Base-by-base conservation (phyloP, 345 rosid genomes). In the Populus tremula region DNA sequence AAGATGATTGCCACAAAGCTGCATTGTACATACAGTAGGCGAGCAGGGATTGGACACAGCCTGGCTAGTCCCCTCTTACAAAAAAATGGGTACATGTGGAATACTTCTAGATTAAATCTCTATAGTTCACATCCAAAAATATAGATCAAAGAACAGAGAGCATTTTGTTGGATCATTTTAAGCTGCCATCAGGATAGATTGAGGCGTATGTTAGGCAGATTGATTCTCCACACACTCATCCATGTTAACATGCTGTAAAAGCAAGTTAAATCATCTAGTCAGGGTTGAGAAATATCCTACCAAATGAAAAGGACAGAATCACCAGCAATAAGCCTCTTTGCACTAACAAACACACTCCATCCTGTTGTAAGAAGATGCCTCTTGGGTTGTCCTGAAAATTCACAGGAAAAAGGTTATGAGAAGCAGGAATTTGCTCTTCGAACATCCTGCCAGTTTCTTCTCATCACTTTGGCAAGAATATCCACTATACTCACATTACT, bases 271-370 rank as follows among this genome's bases (percentile, higher is more conserved):
- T 8, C 3, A 54, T 54, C 27, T 11, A 8, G 20, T 56, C 62
- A 8, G 13, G 13, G 62, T 59, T 23, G 64, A 59, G 64, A 59
- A 23, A 23, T 23, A 59, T 59, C 14, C 29, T 59, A 59, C 64
- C 64, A 59, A 23, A 87, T 85, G 76, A 87, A 87, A 72, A 87
- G 81, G 45, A 87, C 88, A 47, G 90, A 87, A 70, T 87, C 90
- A 65, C 90, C 88, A 36, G 90, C 90, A 70, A 87, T 73, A 43
- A 87, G 90, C 70, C 88, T 84, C 79, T 87, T 87, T 29, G 90
- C 88, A 76, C 90, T 85, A 45, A 87, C 90, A 78, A 87, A 87
- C 6, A 59, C 64, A 23, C 64, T 59, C 64, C 64, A 59, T 59
- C 64, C 64, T 59, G 64, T 59, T 59, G 88, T 87, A 65, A 87